Percentiles rank a stretch among this genome's conserved stretches.
Conservation (phyloP, 768 basidiomycete species). For the Auriculariales sp. region DNA sequence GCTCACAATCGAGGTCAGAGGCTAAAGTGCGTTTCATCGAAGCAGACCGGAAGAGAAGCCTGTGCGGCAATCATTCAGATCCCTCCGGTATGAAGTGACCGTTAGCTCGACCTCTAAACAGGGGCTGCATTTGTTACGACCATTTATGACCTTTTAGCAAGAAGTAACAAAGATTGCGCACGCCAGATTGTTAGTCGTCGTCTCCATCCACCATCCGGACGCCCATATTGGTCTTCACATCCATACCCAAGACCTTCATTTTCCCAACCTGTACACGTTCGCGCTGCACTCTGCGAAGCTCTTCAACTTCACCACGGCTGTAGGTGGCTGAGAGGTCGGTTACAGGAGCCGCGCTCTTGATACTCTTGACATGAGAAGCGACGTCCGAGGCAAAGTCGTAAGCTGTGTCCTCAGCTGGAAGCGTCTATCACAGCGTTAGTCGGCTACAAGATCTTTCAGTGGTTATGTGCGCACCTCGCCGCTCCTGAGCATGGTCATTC, state of each 20-base stretch:
- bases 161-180: no score
- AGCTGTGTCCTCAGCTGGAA: constrained; percentile 2
- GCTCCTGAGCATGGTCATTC: constrained; percentile 73
- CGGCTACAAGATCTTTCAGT: constrained; percentile 25
- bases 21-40: no score
- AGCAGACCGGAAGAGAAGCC: no score
- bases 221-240: constrained; percentile 70
- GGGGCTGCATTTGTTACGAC: no score
- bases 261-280: constrained; percentile 66
- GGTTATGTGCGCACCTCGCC: constrained; percentile 67
- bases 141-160: no score
- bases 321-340: constrained; percentile 52
- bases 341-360: constrained; percentile 63
- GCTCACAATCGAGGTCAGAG: no score
- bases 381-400: constrained; percentile 83
- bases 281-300: constrained; percentile 69
- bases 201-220: constrained; percentile 67
- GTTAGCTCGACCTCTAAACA: no score
- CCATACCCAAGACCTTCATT: constrained; percentile 82
- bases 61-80: no score
- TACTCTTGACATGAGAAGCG: constrained; percentile 53
- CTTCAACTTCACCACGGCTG: constrained; percentile 53
- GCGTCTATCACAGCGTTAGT: not conserved
- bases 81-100: no score
- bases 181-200: no score